phyloP scores from a whole-genome alignment of 805 yeast species.

The Nakazawaea siamensis region DNA sequence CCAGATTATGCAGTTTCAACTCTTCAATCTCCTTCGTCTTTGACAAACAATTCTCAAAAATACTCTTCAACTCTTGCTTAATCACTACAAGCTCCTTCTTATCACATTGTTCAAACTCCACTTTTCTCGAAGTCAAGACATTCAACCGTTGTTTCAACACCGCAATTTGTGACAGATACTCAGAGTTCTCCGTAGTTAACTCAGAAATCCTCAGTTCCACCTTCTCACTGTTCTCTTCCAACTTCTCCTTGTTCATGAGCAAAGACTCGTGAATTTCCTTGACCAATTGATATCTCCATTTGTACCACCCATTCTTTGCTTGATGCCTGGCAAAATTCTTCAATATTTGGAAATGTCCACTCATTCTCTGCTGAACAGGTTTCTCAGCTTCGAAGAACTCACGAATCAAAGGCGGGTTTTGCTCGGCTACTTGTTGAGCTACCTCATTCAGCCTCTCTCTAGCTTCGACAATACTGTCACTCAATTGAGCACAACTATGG shows the following conservation, averaged over 20 bases:
- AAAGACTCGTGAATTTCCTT: constrained; percentile 33
- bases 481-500: constrained; percentile 45
- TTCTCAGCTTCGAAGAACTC: constrained; percentile 35
- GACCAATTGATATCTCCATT: constrained; percentile 49
- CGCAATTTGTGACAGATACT: constrained; percentile 10
- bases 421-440: constrained; percentile 33
- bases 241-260: constrained; percentile 13
- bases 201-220: constrained; percentile 13
- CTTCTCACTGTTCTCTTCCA: constrained; percentile 15
- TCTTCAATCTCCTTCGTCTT: constrained; percentile 5
- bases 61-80: constrained; percentile 10
- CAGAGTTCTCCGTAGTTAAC: constrained; percentile 11
- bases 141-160: constrained; percentile 9
- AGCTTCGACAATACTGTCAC: constrained; percentile 42
- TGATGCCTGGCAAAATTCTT: constrained; percentile 44
- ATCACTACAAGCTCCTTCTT: constrained; percentile 11
- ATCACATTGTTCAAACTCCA: constrained; percentile 13
- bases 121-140: constrained; percentile 12
- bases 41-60: constrained; percentile 2
- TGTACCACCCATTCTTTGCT: constrained; percentile 51
- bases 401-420: constrained; percentile 40
- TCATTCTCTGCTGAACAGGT: constrained; percentile 31
- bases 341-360: constrained; percentile 38
- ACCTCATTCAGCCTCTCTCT: constrained; percentile 36
- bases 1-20: constrained; percentile 9